These are phyloP conservation scores for Penicillium lividum DNA, from an alignment of 495 filamentous ascomycete species.

Conservation along the genomic window DNA sequence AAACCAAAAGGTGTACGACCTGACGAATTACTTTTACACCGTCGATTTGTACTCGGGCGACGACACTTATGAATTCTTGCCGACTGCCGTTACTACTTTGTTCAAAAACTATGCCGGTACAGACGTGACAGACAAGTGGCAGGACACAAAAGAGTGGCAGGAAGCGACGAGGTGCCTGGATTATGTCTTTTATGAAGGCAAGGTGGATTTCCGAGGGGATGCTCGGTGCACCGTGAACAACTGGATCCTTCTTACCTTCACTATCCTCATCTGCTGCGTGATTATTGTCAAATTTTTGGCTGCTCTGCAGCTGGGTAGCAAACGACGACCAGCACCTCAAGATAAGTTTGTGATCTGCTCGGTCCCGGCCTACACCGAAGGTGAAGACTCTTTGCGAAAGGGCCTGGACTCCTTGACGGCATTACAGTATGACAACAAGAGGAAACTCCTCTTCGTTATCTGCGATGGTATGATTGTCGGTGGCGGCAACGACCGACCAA, in stretches of 20 bases:
- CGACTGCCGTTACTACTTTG: slow-evolving; percentile 58
- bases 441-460: slow-evolving; percentile 89
- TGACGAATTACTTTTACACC: slow-evolving; percentile 89
- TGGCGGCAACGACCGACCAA: slow-evolving; percentile 93
- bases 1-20: slow-evolving; percentile 74
- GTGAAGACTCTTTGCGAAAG: slow-evolving; percentile 89
- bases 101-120: slow-evolving; percentile 73
- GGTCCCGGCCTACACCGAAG: slow-evolving; percentile 96
- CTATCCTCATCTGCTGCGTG: slow-evolving; percentile 75
- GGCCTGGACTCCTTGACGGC: slow-evolving; percentile 93
- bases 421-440: slow-evolving; percentile 96
- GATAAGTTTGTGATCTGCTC: slow-evolving; percentile 99
- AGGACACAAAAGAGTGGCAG: slow-evolving; percentile 47
- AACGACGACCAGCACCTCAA: slow-evolving; percentile 83
- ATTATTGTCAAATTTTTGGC: slow-evolving; percentile 89
- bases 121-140: slow-evolving; percentile 71
- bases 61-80: slow-evolving; percentile 66
- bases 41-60: slow-evolving; percentile 48
- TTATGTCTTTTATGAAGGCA: slow-evolving; percentile 80
- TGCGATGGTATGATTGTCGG: slow-evolving; percentile 98
- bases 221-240: slow-evolving; percentile 85
- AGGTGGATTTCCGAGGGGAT: slow-evolving; percentile 77
- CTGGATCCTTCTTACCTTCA: slow-evolving; percentile 85
- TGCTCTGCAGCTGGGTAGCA: slow-evolving; percentile 90
- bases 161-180: slow-evolving; percentile 77